Percentiles rank a stretch among this genome's conserved stretches.
Evolutionary conservation across 2,329 filamentous ascomycete species (phyloP).

Genomic region (Nothophaeocryptopus gaeumannii): DNA sequence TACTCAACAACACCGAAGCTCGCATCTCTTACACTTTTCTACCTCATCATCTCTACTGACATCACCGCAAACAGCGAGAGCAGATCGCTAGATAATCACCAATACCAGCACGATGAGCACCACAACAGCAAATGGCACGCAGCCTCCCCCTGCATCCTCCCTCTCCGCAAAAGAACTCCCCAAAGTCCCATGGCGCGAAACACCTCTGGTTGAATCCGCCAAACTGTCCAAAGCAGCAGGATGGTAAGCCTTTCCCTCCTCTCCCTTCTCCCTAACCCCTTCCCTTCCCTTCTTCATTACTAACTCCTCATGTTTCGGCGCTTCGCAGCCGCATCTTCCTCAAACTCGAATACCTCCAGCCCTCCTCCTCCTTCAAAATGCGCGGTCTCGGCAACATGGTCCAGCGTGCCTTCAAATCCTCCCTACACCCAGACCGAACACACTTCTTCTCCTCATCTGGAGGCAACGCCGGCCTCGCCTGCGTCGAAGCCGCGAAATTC

Average conservation of each 20-base stretch:
- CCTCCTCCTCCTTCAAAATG: constrained; percentile 83
- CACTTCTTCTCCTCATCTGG: constrained; percentile 63
- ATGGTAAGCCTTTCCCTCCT: constrained; percentile 53
- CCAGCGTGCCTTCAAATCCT: constrained; percentile 43
- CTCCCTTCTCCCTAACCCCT: not conserved
- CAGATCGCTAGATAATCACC: too few species aligned
- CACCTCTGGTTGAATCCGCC: constrained; percentile 66
- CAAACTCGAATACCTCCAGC: constrained; percentile 82
- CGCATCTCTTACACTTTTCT: too few species aligned
- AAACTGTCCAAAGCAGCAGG: constrained; percentile 67
- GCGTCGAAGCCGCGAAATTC: constrained; percentile 66
- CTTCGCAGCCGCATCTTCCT: constrained; percentile 67
- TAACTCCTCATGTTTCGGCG: constrained; percentile 7
- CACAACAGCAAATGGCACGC: not conserved
- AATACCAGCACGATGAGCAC: too few species aligned
- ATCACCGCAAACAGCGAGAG: too few species aligned
- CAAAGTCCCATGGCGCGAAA: constrained; percentile 62
- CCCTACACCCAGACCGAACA: constrained; percentile 44
- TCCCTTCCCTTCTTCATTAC: constrained; percentile 1
- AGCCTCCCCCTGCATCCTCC: not conserved
- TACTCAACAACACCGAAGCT: too few species aligned
- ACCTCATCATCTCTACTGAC: too few species aligned
- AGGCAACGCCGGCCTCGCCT: constrained; percentile 82
- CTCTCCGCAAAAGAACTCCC: not conserved
- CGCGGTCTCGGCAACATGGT: constrained; percentile 70